These are phyloP conservation scores for Cryptococcus floricola DNA, from an alignment of 1,284 basidiomycete genomes.

Conservation along the genomic window DNA sequence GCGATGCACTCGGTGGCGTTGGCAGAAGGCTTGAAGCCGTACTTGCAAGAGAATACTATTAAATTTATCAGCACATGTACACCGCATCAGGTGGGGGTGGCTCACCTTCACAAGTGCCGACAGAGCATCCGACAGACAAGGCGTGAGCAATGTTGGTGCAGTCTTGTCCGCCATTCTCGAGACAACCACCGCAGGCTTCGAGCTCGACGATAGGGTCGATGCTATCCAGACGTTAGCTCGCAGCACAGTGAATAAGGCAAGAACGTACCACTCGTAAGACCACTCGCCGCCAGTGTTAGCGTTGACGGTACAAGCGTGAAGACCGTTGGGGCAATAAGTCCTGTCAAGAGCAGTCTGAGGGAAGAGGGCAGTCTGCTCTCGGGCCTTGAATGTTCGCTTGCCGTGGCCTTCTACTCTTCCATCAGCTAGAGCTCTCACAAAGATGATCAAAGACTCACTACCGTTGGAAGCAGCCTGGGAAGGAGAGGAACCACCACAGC, in stretches of 20 bases:
- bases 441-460: neutral
- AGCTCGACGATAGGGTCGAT: slow-evolving; percentile 47
- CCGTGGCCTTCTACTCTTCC: neutral
- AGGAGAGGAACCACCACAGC: slow-evolving; percentile 25
- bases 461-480: slow-evolving; percentile 11
- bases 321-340: slow-evolving; percentile 37
- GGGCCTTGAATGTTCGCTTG: slow-evolving; percentile 24
- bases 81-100: slow-evolving; percentile 15
- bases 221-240: neutral
- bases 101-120: slow-evolving; percentile 59
- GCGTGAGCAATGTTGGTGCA: slow-evolving; percentile 64
- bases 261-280: slow-evolving; percentile 43
- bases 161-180: slow-evolving; percentile 62
- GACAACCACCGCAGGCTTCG: slow-evolving; percentile 66
- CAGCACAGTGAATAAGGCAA: too few relatives aligned
- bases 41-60: slow-evolving; percentile 60
- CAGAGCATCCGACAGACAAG: slow-evolving; percentile 65
- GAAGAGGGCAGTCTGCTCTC: slow-evolving; percentile 20
- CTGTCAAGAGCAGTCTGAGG: slow-evolving; percentile 33
- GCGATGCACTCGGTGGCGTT: slow-evolving; percentile 58
- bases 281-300: slow-evolving; percentile 25
- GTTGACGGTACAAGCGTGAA: slow-evolving; percentile 37
- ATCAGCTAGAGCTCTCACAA: neutral
- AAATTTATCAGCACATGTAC: slow-evolving; percentile 4
- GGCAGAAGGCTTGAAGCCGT: slow-evolving; percentile 53